These are phyloP conservation scores for Micractinium sp. DNA, from an alignment of 139 green algal genomes.

Conservation along the genomic window DNA sequence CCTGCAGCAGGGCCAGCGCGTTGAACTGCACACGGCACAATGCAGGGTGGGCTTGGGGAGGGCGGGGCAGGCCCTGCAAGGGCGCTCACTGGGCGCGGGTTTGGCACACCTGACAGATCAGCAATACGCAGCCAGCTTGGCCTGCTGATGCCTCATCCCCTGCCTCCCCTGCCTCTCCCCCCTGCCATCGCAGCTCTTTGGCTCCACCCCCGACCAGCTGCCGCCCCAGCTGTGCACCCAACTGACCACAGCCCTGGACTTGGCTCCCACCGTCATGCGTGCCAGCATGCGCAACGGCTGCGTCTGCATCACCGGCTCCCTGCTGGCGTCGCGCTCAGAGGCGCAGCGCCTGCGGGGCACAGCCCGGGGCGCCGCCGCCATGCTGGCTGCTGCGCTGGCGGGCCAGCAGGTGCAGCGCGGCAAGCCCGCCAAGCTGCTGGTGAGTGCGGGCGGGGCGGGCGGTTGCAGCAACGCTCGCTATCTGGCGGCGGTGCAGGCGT, in stretches of 20 bases:
- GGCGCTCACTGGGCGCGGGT: no score
- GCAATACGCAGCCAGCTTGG: not conserved
- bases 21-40: not conserved
- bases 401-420: not conserved
- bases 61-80: no score
- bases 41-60: not conserved
- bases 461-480: not conserved
- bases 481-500: not conserved
- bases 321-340: not conserved
- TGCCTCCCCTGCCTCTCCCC: not conserved
- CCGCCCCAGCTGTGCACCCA: not conserved
- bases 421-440: conserved; percentile 8
- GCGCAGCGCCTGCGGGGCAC: not conserved
- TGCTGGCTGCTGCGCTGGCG: not conserved
- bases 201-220: not conserved
- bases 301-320: not conserved
- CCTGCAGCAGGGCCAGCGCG: not conserved
- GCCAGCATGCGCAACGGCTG: not conserved
- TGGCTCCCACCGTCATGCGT: not conserved
- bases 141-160: not conserved
- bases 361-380: not conserved
- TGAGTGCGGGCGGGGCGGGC: not conserved
- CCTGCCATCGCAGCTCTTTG: not conserved
- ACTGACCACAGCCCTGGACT: not conserved
- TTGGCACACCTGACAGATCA: not conserved